phyloP scores from a whole-genome alignment of 306 rosid genomes.

The Adenanthera pavonina region DNA sequence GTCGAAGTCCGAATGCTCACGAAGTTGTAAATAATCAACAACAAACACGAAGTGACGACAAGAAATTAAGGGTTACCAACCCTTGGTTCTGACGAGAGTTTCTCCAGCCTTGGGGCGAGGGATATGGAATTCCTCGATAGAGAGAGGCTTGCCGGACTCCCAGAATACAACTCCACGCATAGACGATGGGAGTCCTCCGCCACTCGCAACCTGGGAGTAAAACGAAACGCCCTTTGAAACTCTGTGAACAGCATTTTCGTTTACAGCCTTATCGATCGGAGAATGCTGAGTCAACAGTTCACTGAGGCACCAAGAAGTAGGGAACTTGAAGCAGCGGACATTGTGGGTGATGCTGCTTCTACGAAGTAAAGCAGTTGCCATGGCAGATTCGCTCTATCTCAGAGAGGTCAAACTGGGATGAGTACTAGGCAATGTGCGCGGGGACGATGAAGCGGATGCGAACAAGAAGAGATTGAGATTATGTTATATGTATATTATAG shows the following conservation, averaged over 20 bases:
- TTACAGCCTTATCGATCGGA: background rate
- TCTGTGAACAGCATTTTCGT: background rate
- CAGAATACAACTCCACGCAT: slow-evolving; percentile 85
- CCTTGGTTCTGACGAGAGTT: slow-evolving; percentile 84
- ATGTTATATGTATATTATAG: too few relatives aligned
- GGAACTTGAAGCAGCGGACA: background rate
- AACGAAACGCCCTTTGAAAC: slow-evolving; percentile 26
- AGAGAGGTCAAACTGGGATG: background rate
- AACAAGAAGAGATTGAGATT: too few relatives aligned
- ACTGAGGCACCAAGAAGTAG: background rate
- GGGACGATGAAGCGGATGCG: background rate
- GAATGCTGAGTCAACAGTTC: background rate
- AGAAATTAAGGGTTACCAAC: slow-evolving; percentile 30
- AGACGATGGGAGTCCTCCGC: slow-evolving; percentile 62
- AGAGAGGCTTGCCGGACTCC: slow-evolving; percentile 86
- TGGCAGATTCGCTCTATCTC: background rate
- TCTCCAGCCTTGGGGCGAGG: slow-evolving; percentile 93
- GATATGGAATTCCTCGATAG: slow-evolving; percentile 80
- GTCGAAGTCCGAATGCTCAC: background rate
- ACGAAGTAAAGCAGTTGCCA: slow-evolving; percentile 25
- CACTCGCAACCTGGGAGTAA: slow-evolving; percentile 41
- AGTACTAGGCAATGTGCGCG: background rate
- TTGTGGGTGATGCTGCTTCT: background rate
- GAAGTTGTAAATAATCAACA: background rate
- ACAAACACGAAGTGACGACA: background rate